Base-by-base conservation (phyloP, 306 rosid genomes). In the Quercus glauca region DNA sequence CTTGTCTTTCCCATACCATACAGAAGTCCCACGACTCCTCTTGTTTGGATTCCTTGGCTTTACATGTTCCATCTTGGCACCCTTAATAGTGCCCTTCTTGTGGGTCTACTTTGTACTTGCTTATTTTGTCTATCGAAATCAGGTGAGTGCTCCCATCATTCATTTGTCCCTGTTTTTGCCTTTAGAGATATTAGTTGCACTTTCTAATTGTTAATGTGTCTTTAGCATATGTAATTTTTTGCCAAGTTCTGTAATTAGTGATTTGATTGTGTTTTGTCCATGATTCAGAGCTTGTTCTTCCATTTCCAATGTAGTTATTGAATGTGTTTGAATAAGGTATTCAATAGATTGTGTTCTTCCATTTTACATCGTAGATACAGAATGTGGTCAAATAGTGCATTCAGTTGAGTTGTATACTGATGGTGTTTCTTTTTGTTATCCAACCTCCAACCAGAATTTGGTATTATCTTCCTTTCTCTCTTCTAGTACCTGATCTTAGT, bases 1-100 rank as follows among this genome's bases (percentile, higher is more conserved):
- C 52, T 73, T 80, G 17, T 78, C 93, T 68, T 95, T 95, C 81
- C 99, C 99, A 3, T 95, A 93, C 86, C 96, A 95, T 73, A 95
- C 98, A 3, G 96, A 95, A 88, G 90, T 87, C 78, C 97, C 99
- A 26, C 89, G 98, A 85, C 64, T 95, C 72, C 87, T 95, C 35
- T 88, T 95, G 17, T 93, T 95, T 78, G 94, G 93, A 84, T 95
- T 91, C 80, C 83, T 95, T 23, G 99, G 99, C 31, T 93, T 91
- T 82, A 90, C 90, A 69, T 93, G 96, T 83, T 80, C 91, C 74
- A 90, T 93, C 86, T 84, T 95, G 83, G 92, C 97, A 37, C 99
- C 99, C 77, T 80, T 95, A 12, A 93, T 95, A 85, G 79, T 89
- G 75, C 99, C 98, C 53, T 91, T 91, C 90, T 82, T 95, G 88